Evolutionary conservation across 1,139 yeast species (phyloP).

Genomic region (Hyphopichia khmerensis): DNA sequence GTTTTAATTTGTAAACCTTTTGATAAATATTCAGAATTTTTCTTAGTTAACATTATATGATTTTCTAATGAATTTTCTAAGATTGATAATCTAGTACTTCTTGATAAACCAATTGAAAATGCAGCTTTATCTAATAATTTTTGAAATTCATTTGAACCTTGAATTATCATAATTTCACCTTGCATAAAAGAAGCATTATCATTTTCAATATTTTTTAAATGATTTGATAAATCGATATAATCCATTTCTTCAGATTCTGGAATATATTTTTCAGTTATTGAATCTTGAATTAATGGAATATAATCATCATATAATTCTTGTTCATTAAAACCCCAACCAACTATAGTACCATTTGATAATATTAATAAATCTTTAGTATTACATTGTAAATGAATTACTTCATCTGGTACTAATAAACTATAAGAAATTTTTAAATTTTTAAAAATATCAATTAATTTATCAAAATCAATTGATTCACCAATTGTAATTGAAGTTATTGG

Average conservation of each 20-base stretch:
- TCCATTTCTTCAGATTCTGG: constrained; percentile 87
- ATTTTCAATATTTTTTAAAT: too few relatives aligned
- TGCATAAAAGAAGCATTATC: constrained; percentile 43
- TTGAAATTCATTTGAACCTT: constrained; percentile 45
- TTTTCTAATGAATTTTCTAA: constrained; percentile 71
- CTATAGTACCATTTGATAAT: constrained; percentile 70
- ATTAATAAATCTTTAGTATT: constrained; percentile 52
- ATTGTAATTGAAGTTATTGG: constrained; percentile 62
- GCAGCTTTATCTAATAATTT: constrained; percentile 78
- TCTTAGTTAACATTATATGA: constrained; percentile 60
- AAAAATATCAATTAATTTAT: constrained; percentile 27
- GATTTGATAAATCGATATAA: constrained; percentile 45
- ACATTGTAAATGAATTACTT: constrained; percentile 49
- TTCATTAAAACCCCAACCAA: constrained; percentile 80
- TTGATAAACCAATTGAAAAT: constrained; percentile 80
- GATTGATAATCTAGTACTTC: constrained; percentile 82
- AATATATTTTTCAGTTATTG: constrained; percentile 39
- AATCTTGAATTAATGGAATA: constrained; percentile 40
- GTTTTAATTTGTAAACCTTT: constrained; percentile 58
- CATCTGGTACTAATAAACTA: constrained; percentile 63
- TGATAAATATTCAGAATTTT: constrained; percentile 65
- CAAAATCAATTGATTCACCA: constrained; percentile 66
- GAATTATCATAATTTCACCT: constrained; percentile 69
- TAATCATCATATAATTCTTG: constrained; percentile 48
- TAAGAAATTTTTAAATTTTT: constrained; percentile 28